These are phyloP conservation scores for Anthracocystis setariae DNA, from an alignment of 1,284 basidiomycete genomes.

Conservation along the genomic window DNA sequence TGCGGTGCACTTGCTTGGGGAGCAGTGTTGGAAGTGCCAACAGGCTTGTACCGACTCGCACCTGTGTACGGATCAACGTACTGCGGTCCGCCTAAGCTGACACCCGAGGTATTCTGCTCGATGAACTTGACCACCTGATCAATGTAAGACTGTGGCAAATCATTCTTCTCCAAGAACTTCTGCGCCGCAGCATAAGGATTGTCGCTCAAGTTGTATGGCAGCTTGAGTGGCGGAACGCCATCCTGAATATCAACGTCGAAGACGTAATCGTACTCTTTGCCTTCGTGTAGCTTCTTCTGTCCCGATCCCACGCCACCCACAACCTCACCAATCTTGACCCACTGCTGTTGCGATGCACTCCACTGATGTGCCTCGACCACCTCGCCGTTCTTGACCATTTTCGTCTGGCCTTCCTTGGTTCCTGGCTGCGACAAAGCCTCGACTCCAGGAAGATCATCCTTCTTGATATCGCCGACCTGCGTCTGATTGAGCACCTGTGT, in stretches of 20 bases:
- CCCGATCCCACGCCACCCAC: slow-evolving; percentile 89
- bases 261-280: slow-evolving; percentile 97
- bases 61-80: slow-evolving; percentile 94
- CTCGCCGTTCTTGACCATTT: slow-evolving; percentile 73
- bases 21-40: slow-evolving; percentile 49
- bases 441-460: slow-evolving; percentile 83
- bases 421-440: slow-evolving; percentile 81
- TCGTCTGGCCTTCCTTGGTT: slow-evolving; percentile 88
- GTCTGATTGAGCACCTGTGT: slow-evolving; percentile 62
- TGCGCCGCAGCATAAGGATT: slow-evolving; percentile 92
- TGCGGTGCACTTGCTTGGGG: slow-evolving; percentile 53
- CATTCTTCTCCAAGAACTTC: slow-evolving; percentile 83
- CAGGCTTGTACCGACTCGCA: slow-evolving; percentile 74
- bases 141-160: slow-evolving; percentile 82
- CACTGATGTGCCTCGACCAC: slow-evolving; percentile 71
- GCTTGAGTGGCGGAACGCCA: slow-evolving; percentile 88
- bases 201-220: slow-evolving; percentile 86
- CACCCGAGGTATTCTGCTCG: slow-evolving; percentile 81
- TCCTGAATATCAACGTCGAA: slow-evolving; percentile 97
- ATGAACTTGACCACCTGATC: slow-evolving; percentile 95
- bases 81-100: slow-evolving; percentile 75
- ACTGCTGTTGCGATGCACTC: slow-evolving; percentile 76
- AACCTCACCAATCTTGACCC: slow-evolving; percentile 95
- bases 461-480: slow-evolving; percentile 91
- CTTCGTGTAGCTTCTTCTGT: slow-evolving; percentile 84